Evolutionary conservation across 352 stramenopile genomes (phyloP).

Genomic region (Saprolegnia diclina): DNA sequence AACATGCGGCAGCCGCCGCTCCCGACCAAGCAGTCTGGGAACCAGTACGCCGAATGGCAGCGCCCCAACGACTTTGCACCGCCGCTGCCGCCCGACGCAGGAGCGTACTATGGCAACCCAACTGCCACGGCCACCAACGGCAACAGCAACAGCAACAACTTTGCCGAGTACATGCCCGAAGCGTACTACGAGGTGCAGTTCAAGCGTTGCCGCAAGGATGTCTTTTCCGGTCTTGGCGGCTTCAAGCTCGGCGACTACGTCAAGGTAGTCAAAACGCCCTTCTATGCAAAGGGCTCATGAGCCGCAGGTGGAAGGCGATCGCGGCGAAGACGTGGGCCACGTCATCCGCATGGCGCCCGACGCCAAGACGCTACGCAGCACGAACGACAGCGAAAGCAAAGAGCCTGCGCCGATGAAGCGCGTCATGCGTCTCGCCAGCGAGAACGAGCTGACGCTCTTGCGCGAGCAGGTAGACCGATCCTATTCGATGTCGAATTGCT

Average conservation of each 20-base stretch:
- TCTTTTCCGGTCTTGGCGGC: conserved; percentile 42
- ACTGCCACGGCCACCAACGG: background rate
- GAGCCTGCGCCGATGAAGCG: conserved; percentile 37
- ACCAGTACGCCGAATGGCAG: conserved; percentile 3
- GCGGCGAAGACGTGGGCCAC: conserved; percentile 83
- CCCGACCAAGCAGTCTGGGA: background rate
- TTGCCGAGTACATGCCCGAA: conserved; percentile 1
- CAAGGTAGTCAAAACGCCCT: no score
- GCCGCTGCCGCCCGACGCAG: background rate
- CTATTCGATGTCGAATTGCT: no score
- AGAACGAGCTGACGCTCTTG: conserved; percentile 38
- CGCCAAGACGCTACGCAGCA: conserved; percentile 35
- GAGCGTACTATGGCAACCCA: background rate
- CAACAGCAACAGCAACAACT: background rate
- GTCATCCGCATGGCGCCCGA: conserved; percentile 51
- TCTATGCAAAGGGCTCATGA: no score
- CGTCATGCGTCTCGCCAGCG: conserved; percentile 66
- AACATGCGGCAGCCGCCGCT: conserved; percentile 6
- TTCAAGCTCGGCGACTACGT: conserved; percentile 80
- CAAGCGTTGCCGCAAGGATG: conserved; percentile 59
- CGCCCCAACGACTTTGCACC: conserved; percentile 3
- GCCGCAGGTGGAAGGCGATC: conserved; percentile 71
- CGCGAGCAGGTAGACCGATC: conserved; percentile 33
- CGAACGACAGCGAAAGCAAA: conserved; percentile 9
- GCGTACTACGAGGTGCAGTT: conserved; percentile 67